Evolutionary conservation across 2,329 filamentous ascomycete species (phyloP).

Genomic region (Ophiostoma novo-ulmi): DNA sequence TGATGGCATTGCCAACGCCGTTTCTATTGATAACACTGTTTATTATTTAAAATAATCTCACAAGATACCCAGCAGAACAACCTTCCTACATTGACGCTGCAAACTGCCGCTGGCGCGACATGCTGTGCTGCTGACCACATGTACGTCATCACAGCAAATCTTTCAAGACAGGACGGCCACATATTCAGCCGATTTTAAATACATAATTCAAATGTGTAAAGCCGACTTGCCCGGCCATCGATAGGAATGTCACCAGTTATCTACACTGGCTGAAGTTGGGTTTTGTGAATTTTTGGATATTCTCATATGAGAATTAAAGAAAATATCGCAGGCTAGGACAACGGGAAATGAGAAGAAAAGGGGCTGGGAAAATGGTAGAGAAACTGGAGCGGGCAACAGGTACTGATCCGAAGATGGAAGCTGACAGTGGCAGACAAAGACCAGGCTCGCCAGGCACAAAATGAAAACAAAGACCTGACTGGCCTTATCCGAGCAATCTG

Average conservation of each 20-base stretch:
- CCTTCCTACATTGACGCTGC: too few relatives aligned
- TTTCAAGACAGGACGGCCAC: neutral
- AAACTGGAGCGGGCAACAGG: neutral
- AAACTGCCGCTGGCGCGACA: too few relatives aligned
- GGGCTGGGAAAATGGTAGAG: neutral
- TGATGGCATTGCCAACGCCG: too few relatives aligned
- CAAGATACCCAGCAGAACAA: too few relatives aligned
- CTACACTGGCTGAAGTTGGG: neutral
- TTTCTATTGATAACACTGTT: too few relatives aligned
- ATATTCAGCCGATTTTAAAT: neutral
- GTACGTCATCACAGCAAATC: too few relatives aligned
- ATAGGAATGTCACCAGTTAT: neutral
- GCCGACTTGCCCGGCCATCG: neutral
- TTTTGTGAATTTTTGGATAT: neutral
- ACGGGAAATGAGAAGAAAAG: neutral
- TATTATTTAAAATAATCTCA: too few relatives aligned
- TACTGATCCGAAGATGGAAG: neutral
- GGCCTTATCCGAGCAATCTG: conserved; percentile 11
- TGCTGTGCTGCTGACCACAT: too few relatives aligned
- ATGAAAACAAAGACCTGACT: neutral
- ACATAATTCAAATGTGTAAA: neutral
- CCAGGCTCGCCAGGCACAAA: neutral
- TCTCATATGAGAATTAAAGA: neutral
- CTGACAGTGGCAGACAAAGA: neutral
- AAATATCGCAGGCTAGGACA: neutral